Percentiles rank a stretch among this genome's conserved stretches.
Evolutionary conservation across 129 eudicot genomes (phyloP).

Genomic region (Chrysanthemum seticuspe): DNA sequence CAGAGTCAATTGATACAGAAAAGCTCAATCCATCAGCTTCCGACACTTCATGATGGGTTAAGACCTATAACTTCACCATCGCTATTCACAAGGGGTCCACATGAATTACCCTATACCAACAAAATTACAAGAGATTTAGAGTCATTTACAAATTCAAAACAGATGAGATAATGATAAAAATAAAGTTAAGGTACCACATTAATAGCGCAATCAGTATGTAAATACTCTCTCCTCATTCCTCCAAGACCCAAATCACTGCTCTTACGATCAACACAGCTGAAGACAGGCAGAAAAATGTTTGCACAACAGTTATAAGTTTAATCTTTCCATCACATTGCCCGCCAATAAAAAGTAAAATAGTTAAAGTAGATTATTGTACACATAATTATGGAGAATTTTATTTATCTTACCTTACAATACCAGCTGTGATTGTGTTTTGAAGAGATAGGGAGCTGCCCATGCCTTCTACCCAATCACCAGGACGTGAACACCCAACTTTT

Average conservation of each 20-base stretch:
- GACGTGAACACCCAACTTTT: conserved; percentile 78
- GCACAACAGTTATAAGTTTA: background rate
- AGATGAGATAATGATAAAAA: conserved; percentile 13
- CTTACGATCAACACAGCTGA: conserved; percentile 95
- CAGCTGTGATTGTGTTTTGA: conserved; percentile 92
- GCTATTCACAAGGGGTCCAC: conserved; percentile 80
- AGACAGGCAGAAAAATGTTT: conserved; percentile 12
- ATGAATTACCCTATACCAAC: conserved; percentile 75
- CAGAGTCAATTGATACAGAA: conserved; percentile 81
- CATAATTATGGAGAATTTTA: background rate
- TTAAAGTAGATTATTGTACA: background rate
- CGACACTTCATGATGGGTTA: conserved; percentile 51
- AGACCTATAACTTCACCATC: conserved; percentile 88
- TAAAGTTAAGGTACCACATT: conserved; percentile 47
- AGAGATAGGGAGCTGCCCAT: conserved; percentile 89
- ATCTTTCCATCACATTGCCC: background rate
- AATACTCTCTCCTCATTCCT: conserved; percentile 91
- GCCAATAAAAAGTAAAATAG: background rate
- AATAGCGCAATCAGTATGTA: conserved; percentile 91
- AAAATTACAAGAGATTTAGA: conserved; percentile 2
- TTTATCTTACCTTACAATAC: conserved; percentile 72
- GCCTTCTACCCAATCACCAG: conserved; percentile 95
- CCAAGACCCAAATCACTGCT: conserved; percentile 96
- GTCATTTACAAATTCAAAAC: conserved; percentile 16
- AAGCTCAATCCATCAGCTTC: conserved; percentile 85